Conservation (phyloP, 108 stramenopile species). For the Skeletonema menzelii region DNA sequence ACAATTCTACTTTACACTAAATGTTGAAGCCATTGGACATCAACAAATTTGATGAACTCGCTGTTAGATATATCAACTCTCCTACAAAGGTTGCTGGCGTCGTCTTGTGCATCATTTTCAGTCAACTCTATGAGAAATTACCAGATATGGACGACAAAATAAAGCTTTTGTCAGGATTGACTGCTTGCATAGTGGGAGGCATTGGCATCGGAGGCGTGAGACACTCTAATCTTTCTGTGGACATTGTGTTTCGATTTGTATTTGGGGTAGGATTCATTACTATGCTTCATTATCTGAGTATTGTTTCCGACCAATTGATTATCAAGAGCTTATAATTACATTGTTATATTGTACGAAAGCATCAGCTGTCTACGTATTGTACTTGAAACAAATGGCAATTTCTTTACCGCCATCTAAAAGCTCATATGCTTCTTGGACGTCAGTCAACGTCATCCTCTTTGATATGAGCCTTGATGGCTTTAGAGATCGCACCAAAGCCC, state of each 20-base stretch:
- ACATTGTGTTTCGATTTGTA: constrained; percentile 25
- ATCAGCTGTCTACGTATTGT: constrained; percentile 7
- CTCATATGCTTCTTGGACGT: constrained; percentile 76
- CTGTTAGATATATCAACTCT: constrained; percentile 18
- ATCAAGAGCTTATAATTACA: constrained; percentile 24
- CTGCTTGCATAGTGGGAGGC: constrained; percentile 23
- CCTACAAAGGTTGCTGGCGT: constrained; percentile 20
- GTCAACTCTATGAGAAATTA: constrained; percentile 21
- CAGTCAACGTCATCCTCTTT: constrained; percentile 45
- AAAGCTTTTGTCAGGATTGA: constrained; percentile 22
- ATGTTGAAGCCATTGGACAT: constrained; percentile 31
- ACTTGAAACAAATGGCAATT: constrained; percentile 72
- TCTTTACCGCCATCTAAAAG: constrained; percentile 65
- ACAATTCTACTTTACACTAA: too few relatives aligned
- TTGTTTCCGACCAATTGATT: constrained; percentile 32
- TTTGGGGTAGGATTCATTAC: constrained; percentile 38
- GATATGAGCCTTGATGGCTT: constrained; percentile 79
- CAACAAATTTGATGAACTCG: constrained; percentile 35
- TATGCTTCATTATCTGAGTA: constrained; percentile 24
- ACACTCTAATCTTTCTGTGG: constrained; percentile 19
- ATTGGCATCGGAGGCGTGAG: constrained; percentile 32
- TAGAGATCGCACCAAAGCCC: constrained; percentile 74
- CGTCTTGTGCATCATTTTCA: constrained; percentile 9
- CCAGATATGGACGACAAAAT: constrained; percentile 19
- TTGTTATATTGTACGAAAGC: neutral